phyloP scores from a whole-genome alignment of 2,329 filamentous ascomycete species.

The Fonsecaea monophora region DNA sequence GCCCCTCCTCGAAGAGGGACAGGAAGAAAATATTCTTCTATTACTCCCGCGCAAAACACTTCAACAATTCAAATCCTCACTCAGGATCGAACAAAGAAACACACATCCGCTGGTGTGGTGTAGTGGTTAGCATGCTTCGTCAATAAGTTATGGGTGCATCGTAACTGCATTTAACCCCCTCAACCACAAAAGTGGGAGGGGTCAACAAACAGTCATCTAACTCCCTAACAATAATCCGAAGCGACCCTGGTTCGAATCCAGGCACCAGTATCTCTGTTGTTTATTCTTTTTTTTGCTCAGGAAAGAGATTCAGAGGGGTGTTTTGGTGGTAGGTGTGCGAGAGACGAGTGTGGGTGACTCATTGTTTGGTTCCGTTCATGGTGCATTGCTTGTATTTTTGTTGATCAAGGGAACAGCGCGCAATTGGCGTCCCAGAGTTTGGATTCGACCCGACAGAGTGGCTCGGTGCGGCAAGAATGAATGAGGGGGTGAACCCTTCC shows the following conservation, averaged over 20 bases:
- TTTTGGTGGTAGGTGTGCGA: not conserved
- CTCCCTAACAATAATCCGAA: conserved; percentile 5
- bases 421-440: too few species aligned
- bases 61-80: not conserved
- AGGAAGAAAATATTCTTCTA: not conserved
- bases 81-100: too few species aligned
- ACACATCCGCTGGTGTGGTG: conserved; percentile 18
- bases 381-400: too few species aligned
- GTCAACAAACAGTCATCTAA: too few species aligned
- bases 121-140: conserved; percentile 30
- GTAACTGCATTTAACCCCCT: too few species aligned
- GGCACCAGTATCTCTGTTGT: conserved; percentile 7
- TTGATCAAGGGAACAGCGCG: too few species aligned
- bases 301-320: not conserved
- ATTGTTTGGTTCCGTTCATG: too few species aligned
- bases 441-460: too few species aligned
- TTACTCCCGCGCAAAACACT: not conserved
- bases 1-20: not conserved
- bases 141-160: too few species aligned
- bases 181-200: too few species aligned
- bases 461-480: too few species aligned
- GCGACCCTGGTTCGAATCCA: conserved; percentile 30
- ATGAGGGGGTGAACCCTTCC: too few species aligned
- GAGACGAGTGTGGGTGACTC: not conserved
- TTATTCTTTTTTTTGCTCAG: not conserved